A percentile compares a stretch with the other conserved stretches of the same genome.
Conservation (phyloP, 2,329 filamentous ascomycete species). For the Penicillium concentricum region DNA sequence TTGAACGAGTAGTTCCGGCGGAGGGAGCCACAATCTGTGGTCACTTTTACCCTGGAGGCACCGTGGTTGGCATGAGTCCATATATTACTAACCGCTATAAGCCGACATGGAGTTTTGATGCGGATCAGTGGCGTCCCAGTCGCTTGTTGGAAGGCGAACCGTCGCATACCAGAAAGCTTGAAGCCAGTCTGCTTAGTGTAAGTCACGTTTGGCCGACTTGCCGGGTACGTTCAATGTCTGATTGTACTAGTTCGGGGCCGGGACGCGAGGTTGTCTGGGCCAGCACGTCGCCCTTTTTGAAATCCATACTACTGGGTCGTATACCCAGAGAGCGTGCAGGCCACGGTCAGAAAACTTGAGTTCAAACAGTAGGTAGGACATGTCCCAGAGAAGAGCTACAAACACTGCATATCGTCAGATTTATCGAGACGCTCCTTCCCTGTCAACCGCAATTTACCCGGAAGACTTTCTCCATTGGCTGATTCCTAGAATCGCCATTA, state of each 20-base stretch:
- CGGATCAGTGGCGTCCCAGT: constrained; percentile 7
- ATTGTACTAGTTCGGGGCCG: constrained; percentile 7
- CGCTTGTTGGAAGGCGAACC: constrained; percentile 4
- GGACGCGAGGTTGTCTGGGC: constrained; percentile 8
- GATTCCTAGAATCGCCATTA: neutral
- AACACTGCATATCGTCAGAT: neutral
- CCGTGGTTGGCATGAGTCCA: constrained; percentile 7
- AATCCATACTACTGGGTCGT: constrained; percentile 7
- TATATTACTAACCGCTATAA: constrained; percentile 8
- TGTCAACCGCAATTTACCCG: neutral
- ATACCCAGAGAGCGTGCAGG: constrained; percentile 8
- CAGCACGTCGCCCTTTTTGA: constrained; percentile 2
- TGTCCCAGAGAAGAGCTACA: neutral
- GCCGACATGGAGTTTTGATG: constrained; percentile 5
- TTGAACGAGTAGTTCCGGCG: constrained; percentile 3
- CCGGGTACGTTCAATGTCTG: constrained; percentile 3
- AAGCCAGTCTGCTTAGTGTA: constrained; percentile 6
- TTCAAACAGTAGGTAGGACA: constrained; percentile 2
- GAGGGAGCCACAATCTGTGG: constrained; percentile 3
- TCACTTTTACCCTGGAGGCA: constrained; percentile 6
- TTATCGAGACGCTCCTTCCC: neutral
- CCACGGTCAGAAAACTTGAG: constrained; percentile 5
- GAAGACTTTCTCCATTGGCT: neutral
- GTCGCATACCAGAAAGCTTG: constrained; percentile 6
- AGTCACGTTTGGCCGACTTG: neutral